These are phyloP conservation scores for Lasiosphaeriaceae sp. DNA, from an alignment of 495 filamentous ascomycete species.

Conservation along the genomic window DNA sequence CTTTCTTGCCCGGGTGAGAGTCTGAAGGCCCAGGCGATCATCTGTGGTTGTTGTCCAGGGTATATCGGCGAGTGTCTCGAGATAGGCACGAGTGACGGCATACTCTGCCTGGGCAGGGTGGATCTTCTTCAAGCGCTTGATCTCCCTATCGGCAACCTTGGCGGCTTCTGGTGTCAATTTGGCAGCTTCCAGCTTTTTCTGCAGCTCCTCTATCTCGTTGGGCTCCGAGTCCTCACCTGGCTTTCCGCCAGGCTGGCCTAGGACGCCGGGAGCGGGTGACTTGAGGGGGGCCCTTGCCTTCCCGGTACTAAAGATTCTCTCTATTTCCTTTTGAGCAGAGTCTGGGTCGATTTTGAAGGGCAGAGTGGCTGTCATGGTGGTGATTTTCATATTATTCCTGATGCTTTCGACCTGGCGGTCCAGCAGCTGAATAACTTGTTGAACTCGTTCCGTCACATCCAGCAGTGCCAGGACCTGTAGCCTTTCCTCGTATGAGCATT, in stretches of 20 bases:
- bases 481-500: slow-evolving; percentile 83
- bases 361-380: slow-evolving; percentile 60
- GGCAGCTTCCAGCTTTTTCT: slow-evolving; percentile 79
- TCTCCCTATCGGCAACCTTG: slow-evolving; percentile 83
- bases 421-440: slow-evolving; percentile 75
- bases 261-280: slow-evolving; percentile 25
- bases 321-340: slow-evolving; percentile 33
- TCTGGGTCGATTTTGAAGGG: slow-evolving; percentile 54
- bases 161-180: slow-evolving; percentile 63
- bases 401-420: slow-evolving; percentile 73
- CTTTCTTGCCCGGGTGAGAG: slow-evolving; percentile 72
- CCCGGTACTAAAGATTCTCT: slow-evolving; percentile 29
- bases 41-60: slow-evolving; percentile 87
- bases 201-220: slow-evolving; percentile 87
- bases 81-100: slow-evolving; percentile 86
- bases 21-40: slow-evolving; percentile 80
- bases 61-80: slow-evolving; percentile 92
- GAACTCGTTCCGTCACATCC: slow-evolving; percentile 70
- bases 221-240: slow-evolving; percentile 64
- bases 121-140: slow-evolving; percentile 90
- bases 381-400: slow-evolving; percentile 77
- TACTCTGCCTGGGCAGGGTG: slow-evolving; percentile 93
- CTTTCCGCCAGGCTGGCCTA: slow-evolving; percentile 26
- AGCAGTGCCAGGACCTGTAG: slow-evolving; percentile 74
- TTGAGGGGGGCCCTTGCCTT: slow-evolving; percentile 25